Evolutionary conservation across 2,329 filamentous ascomycete genomes (phyloP).

Genomic region (Zymoseptoria brevis): DNA sequence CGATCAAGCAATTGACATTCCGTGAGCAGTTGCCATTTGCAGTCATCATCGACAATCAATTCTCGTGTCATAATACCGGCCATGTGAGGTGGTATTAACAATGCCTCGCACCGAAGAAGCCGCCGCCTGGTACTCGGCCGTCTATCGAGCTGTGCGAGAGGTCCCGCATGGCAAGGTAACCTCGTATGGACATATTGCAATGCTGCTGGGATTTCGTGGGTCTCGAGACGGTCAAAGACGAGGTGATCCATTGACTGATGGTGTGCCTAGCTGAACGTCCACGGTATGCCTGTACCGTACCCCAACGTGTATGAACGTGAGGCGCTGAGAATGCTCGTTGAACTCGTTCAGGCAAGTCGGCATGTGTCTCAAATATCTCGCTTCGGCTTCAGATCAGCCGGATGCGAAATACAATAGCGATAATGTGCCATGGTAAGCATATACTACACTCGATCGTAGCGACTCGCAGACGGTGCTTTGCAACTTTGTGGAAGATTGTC

Average conservation of each 20-base stretch:
- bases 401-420: conserved; percentile 55
- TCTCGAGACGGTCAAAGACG: conserved; percentile 7
- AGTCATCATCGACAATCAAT: background rate
- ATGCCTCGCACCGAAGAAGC: conserved; percentile 71
- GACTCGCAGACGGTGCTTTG: too few relatives aligned
- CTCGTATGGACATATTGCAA: conserved; percentile 75
- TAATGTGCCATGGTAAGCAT: conserved; percentile 65
- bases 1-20: background rate
- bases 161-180: conserved; percentile 79
- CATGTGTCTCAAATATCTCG: conserved; percentile 79
- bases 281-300: conserved; percentile 7
- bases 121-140: conserved; percentile 63
- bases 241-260: conserved; percentile 25
- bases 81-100: background rate
- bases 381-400: conserved; percentile 39
- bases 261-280: conserved; percentile 28
- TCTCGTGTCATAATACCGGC: background rate
- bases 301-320: too few relatives aligned
- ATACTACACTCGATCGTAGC: too few relatives aligned
- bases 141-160: conserved; percentile 78
- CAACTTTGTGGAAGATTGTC: background rate
- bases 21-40: background rate
- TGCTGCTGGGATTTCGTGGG: conserved; percentile 61
- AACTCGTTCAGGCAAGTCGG: conserved; percentile 62
- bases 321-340: too few relatives aligned